Evolutionary conservation across 1,139 yeast species (phyloP).

Genomic region (Blastobotrys capitulatus): DNA sequence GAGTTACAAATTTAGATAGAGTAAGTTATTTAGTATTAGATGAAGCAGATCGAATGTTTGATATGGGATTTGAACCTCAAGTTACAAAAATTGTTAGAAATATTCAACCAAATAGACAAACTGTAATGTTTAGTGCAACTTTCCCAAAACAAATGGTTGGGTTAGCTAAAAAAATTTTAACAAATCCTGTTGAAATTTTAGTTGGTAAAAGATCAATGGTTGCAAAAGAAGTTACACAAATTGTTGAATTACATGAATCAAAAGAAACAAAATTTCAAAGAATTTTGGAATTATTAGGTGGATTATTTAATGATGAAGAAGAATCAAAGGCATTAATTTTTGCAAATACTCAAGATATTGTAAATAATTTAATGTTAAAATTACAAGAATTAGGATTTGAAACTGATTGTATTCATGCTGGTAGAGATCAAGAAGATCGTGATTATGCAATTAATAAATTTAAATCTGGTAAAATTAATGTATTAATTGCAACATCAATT

Average conservation of each 20-base stretch:
- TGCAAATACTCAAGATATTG: conserved; percentile 80
- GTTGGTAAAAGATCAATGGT: conserved; percentile 84
- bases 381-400: conserved; percentile 57
- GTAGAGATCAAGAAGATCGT: conserved; percentile 83
- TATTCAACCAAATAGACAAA: conserved; percentile 81
- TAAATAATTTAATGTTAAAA: conserved; percentile 61
- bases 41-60: conserved; percentile 97
- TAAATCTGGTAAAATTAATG: conserved; percentile 53
- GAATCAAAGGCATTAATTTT: conserved; percentile 66
- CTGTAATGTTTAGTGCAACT: conserved; percentile 93
- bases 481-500: conserved; percentile 84
- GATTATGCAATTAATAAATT: conserved; percentile 70
- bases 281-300: conserved; percentile 50
- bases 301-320: conserved; percentile 30
- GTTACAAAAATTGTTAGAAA: conserved; percentile 74
- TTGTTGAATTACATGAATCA: conserved; percentile 51
- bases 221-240: conserved; percentile 73
- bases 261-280: conserved; percentile 49
- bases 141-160: conserved; percentile 75
- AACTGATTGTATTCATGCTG: conserved; percentile 77
- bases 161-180: conserved; percentile 60
- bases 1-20: conserved; percentile 61
- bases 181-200: conserved; percentile 64
- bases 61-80: conserved; percentile 97
- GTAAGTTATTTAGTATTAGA: conserved; percentile 83